Evolutionary conservation across 371 early-diverging fungal species (phyloP), one percentile per base, ranked within the genome.

Genomic region (Apophysomyces sp.): DNA sequence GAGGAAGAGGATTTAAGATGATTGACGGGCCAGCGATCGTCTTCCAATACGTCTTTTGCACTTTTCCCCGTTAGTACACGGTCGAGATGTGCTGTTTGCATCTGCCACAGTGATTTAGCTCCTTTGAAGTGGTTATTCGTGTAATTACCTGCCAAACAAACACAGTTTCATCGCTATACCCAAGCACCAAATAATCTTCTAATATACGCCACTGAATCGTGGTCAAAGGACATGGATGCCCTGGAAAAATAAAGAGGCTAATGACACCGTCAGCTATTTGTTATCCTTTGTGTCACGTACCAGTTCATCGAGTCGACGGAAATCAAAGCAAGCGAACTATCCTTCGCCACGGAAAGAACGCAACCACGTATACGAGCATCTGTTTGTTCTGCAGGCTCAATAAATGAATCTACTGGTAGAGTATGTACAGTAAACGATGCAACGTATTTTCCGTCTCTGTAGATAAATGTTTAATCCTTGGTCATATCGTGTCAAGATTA

Each of bases 51-150:
- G 27, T 86, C 84, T 7, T 76, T 76, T 0, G 82, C 81, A 15
- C 70, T 62, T 30, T 81, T 77, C 0, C 89, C 90, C 52, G 71
- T 72, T 28, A 90, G 77, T 26, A 86, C 74, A 6, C 91, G 83
- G 64, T 92, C 91, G 40, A 92, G 72, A 72, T 88, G 88, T 0
- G 87, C 91, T 0, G 90, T 84, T 77, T 91, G 89, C 69, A 90
- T 77, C 90, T 92, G 40, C 16, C 11, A 30, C 13, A 12, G 4
- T 0, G 44, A 13, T 41, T 58, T 29, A 29, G 16, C 3, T 11
- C 4, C 4, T 26, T 1, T 54, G 11, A 26, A 24, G 29, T 41
- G 21, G 15, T 34, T 18, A 11, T 27, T 58, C 13, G 24, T 8
- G 11, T 30, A 31, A 62, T 49, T 71, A 88, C 89, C 89, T 91